These are phyloP conservation scores for Cystodermella granulosa DNA, from an alignment of 1,284 basidiomycete genomes.

Conservation along the genomic window DNA sequence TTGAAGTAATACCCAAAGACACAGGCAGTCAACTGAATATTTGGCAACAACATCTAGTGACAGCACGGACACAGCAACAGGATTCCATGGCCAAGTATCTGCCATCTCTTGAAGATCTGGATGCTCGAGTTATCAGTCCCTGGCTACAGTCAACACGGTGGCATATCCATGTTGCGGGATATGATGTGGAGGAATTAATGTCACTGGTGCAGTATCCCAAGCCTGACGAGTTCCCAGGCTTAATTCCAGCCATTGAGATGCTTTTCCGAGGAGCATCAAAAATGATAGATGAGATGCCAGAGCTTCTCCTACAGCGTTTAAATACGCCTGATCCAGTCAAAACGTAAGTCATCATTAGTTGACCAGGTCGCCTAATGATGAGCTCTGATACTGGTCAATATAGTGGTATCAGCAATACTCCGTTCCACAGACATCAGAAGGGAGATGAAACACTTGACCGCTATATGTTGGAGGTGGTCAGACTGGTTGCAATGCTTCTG, in stretches of 20 bases:
- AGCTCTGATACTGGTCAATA: not conserved
- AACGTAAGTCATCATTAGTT: conserved; percentile 1
- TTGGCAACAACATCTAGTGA: too few species aligned
- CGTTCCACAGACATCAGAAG: conserved; percentile 6
- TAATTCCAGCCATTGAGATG: not conserved
- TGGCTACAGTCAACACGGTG: conserved; percentile 5
- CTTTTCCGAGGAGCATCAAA: not conserved
- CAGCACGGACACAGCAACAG: too few species aligned
- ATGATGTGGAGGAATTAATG: not conserved
- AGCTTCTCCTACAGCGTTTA: not conserved
- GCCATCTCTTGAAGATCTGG: too few species aligned
- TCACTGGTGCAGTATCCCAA: not conserved
- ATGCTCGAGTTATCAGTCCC: conserved; percentile 4
- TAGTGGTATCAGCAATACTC: conserved; percentile 2
- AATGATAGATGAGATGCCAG: not conserved
- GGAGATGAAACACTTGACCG: not conserved
- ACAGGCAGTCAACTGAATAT: too few species aligned
- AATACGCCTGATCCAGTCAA: conserved; percentile 3
- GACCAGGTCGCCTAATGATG: too few species aligned
- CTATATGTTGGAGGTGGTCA: conserved; percentile 1
- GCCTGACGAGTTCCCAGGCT: not conserved
- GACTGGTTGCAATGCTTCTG: conserved; percentile 7
- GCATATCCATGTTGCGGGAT: conserved; percentile 1
- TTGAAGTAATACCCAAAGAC: too few species aligned
- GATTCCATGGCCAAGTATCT: too few species aligned